These are phyloP conservation scores for Talaromyces nanjingensis DNA, from an alignment of 495 filamentous ascomycete genomes.

Conservation along the genomic window DNA sequence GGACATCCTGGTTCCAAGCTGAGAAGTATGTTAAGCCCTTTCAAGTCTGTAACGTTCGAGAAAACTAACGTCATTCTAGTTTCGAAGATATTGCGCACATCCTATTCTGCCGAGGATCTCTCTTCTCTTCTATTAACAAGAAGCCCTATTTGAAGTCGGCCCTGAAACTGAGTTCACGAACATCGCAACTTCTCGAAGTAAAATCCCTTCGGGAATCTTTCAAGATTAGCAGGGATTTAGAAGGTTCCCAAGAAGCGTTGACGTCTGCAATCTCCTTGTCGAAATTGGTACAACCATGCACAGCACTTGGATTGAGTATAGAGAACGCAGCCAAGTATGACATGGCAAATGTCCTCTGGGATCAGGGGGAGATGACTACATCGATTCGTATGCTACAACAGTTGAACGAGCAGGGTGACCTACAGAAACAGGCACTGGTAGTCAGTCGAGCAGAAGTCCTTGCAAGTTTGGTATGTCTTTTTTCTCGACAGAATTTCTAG, in stretches of 20 bases:
- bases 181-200: constrained; percentile 66
- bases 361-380: constrained; percentile 83
- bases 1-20: constrained; percentile 71
- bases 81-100: constrained; percentile 77
- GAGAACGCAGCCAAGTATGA: constrained; percentile 69
- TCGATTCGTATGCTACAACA: constrained; percentile 84
- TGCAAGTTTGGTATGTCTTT: constrained; percentile 64
- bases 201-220: constrained; percentile 67
- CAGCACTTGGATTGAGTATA: constrained; percentile 62
- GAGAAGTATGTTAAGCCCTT: constrained; percentile 49
- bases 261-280: constrained; percentile 75
- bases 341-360: constrained; percentile 86
- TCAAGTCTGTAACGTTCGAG: too few species aligned
- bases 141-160: constrained; percentile 53
- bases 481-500: neutral
- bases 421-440: constrained; percentile 63
- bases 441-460: constrained; percentile 75
- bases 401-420: constrained; percentile 52
- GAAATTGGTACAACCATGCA: constrained; percentile 60
- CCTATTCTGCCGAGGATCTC: constrained; percentile 70
- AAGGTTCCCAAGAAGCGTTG: constrained; percentile 75
- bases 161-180: constrained; percentile 47
- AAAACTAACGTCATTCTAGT: constrained; percentile 35
- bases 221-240: constrained; percentile 67
- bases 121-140: constrained; percentile 73